A percentile compares a stretch with the other conserved stretches of the same genome.
Evolutionary conservation across 257 asterid genomes (phyloP).

Genomic region (Solanum rostratum): DNA sequence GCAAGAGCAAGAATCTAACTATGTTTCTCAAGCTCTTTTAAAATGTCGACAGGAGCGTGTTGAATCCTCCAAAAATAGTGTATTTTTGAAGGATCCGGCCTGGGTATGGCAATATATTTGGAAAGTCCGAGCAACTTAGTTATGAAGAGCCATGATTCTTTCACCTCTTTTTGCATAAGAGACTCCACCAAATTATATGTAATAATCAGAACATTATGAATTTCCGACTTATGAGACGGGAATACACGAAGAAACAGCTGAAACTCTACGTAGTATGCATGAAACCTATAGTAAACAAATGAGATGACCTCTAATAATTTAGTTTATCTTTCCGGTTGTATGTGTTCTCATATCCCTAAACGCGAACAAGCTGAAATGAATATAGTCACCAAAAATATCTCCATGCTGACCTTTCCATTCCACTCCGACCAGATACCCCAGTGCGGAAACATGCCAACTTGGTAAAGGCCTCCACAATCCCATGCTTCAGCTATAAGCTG

Average conservation of each 20-base stretch:
- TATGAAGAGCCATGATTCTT: neutral
- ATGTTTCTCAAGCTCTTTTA: neutral
- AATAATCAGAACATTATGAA: neutral
- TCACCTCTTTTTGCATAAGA: neutral
- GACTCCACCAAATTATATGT: neutral
- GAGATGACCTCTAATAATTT: neutral
- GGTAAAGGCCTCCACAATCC: conserved; percentile 99
- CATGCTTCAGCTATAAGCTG: conserved; percentile 99
- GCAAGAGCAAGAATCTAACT: neutral
- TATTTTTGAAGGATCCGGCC: neutral
- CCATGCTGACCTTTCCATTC: conserved; percentile 84
- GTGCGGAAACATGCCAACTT: conserved; percentile 89
- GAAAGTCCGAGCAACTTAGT: neutral
- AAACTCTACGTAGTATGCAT: neutral
- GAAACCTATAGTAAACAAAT: neutral
- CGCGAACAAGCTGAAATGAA: neutral
- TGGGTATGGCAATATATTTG: neutral
- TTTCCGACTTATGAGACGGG: neutral
- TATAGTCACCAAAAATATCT: neutral
- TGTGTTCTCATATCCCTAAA: neutral
- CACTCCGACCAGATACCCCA: conserved; percentile 99
- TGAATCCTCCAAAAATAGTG: neutral
- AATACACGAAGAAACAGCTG: neutral
- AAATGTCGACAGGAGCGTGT: neutral
- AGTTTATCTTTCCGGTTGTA: neutral